These are phyloP conservation scores for Aspergillus sp. DNA, from an alignment of 2,329 filamentous ascomycete genomes.

Conservation along the genomic window DNA sequence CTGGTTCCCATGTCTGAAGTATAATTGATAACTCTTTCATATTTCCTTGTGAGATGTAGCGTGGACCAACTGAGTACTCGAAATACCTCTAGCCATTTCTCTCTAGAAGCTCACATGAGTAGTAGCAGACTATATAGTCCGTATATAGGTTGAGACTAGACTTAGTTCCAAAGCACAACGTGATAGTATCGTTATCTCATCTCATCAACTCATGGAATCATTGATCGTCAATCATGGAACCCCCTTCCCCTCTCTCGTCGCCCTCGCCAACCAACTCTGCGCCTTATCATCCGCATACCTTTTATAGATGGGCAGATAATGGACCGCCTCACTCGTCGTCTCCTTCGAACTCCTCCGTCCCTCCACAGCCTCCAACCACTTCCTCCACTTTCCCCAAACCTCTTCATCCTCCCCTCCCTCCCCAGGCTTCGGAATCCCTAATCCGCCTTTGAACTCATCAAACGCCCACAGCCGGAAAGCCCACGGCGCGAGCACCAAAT, in stretches of 20 bases:
- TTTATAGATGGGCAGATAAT: constrained; percentile 69
- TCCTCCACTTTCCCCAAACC: constrained; percentile 65
- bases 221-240: constrained; percentile 55
- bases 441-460: constrained; percentile 69
- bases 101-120: no score
- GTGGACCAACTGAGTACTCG: no score
- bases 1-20: no score
- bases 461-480: constrained; percentile 71
- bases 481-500: constrained; percentile 73
- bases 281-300: constrained; percentile 67
- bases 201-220: not conserved
- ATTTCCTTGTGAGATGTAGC: no score
- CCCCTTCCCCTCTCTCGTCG: constrained; percentile 62
- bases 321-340: constrained; percentile 67
- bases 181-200: not conserved
- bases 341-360: constrained; percentile 63
- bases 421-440: constrained; percentile 53
- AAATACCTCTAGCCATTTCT: no score
- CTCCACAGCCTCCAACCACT: constrained; percentile 63
- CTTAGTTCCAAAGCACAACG: no score
- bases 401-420: constrained; percentile 55
- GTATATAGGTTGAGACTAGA: no score
- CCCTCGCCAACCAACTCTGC: constrained; percentile 62
- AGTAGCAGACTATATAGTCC: no score
- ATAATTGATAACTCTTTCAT: no score